Percentiles rank a stretch among this genome's conserved stretches.
These are phyloP conservation scores for Exophiala sp. DNA, from an alignment of 2,329 filamentous ascomycete species.

Conservation along the genomic window DNA sequence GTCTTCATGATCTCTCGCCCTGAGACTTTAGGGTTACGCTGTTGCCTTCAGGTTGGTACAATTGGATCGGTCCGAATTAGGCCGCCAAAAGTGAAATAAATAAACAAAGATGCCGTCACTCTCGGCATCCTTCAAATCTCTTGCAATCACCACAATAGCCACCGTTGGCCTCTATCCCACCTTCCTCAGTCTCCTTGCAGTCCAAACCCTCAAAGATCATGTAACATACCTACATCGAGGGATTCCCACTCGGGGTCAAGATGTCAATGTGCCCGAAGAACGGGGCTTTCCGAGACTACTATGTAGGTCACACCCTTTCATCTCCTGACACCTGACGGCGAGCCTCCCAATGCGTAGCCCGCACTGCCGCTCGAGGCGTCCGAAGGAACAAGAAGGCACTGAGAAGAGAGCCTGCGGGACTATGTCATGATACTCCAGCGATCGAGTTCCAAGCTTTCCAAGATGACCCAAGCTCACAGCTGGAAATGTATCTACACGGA, in stretches of 20 bases:
- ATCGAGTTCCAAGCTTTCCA: no score
- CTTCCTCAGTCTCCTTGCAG: constrained; percentile 47
- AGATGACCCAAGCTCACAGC: constrained; percentile 43
- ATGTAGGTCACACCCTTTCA: constrained; percentile 49
- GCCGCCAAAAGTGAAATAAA: no score
- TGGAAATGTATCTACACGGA: constrained; percentile 55
- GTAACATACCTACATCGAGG: constrained; percentile 56
- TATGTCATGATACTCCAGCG: constrained; percentile 34
- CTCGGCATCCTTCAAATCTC: constrained; percentile 4
- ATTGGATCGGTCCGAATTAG: no score
- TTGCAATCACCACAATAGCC: constrained; percentile 1
- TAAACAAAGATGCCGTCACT: constrained; percentile 6
- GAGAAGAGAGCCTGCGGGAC: constrained; percentile 37
- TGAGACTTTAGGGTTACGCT: no score
- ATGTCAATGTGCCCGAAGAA: constrained; percentile 47
- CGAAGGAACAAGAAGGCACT: constrained; percentile 42
- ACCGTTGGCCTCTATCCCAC: constrained; percentile 39
- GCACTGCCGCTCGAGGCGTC: constrained; percentile 46
- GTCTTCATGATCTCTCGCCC: no score
- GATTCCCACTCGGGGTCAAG: constrained; percentile 54
- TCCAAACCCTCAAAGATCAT: constrained; percentile 50
- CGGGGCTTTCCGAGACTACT: no score
- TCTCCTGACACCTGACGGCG: constrained; percentile 35
- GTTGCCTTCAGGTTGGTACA: no score
- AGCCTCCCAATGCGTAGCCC: constrained; percentile 48